Evolutionary conservation across 179 eudicot species (phyloP).

Genomic region (Beta corolliflora): DNA sequence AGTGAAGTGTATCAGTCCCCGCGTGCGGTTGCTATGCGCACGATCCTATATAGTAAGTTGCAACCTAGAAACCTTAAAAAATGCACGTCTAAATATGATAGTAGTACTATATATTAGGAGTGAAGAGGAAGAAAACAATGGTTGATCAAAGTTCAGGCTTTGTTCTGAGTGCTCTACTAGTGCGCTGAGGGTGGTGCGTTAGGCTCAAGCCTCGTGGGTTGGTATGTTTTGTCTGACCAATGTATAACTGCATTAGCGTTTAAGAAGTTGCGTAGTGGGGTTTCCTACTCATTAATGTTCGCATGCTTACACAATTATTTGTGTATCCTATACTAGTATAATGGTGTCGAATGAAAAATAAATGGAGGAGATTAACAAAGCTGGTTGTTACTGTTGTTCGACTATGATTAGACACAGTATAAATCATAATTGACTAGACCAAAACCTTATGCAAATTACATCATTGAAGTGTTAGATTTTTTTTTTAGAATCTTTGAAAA

Average conservation of each 20-base stretch:
- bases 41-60: conserved; percentile 27
- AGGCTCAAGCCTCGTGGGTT: conserved; percentile 25
- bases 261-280: conserved; percentile 15
- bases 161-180: conserved; percentile 24
- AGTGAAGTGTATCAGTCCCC: conserved; percentile 25
- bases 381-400: neutral
- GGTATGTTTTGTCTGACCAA: conserved; percentile 23
- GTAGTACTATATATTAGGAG: conserved; percentile 7
- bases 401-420: no score
- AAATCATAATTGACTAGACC: no score
- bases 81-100: neutral
- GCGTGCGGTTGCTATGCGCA: conserved; percentile 34
- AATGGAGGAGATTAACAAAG: neutral
- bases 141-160: conserved; percentile 23
- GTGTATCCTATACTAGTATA: neutral
- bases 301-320: conserved; percentile 22
- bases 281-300: neutral
- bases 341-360: neutral
- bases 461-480: no score
- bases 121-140: conserved; percentile 14
- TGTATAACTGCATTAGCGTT: conserved; percentile 6
- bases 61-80: neutral
- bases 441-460: no score
- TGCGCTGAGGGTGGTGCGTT: conserved; percentile 28
- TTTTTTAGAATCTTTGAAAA: no score